Conservation (phyloP, 768 basidiomycete genomes). For the Rhizopogon sp. region DNA sequence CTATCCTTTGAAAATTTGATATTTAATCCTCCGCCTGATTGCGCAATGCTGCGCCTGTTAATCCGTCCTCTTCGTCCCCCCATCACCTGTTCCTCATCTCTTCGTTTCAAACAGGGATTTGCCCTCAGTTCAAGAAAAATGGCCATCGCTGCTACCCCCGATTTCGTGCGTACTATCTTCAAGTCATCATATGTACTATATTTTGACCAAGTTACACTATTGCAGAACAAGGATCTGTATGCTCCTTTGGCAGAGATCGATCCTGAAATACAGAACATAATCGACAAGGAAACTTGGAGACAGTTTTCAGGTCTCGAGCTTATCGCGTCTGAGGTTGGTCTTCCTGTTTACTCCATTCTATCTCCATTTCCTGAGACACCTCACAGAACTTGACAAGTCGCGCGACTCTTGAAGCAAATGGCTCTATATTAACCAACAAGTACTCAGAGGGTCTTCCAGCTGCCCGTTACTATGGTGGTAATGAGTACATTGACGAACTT, state of each 20-base stretch:
- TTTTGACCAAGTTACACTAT: not conserved
- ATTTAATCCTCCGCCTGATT: conserved; percentile 9
- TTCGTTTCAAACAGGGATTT: conserved; percentile 16
- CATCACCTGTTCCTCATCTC: conserved; percentile 13
- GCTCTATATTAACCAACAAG: conserved; percentile 98
- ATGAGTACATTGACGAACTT: conserved; percentile 96
- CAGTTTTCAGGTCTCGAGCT: conserved; percentile 97
- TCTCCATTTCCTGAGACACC: conserved; percentile 2
- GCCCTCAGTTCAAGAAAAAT: conserved; percentile 38
- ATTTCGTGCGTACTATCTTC: conserved; percentile 44
- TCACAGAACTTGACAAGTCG: conserved; percentile 89
- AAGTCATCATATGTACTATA: not conserved
- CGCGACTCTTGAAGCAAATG: conserved; percentile 97
- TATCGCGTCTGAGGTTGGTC: conserved; percentile 91
- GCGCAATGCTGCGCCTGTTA: conserved; percentile 21
- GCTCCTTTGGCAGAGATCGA: conserved; percentile 84
- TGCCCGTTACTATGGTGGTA: conserved; percentile 95
- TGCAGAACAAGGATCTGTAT: conserved; percentile 90
- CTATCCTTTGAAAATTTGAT: conserved; percentile 11
- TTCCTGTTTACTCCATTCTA: not conserved
- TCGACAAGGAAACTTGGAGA: conserved; percentile 98
- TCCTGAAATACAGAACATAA: conserved; percentile 94
- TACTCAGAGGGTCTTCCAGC: conserved; percentile 99
- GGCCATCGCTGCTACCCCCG: conserved; percentile 55
- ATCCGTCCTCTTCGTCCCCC: conserved; percentile 24